These are phyloP conservation scores for Russula abietina DNA, from an alignment of 768 basidiomycete species.

Conservation along the genomic window DNA sequence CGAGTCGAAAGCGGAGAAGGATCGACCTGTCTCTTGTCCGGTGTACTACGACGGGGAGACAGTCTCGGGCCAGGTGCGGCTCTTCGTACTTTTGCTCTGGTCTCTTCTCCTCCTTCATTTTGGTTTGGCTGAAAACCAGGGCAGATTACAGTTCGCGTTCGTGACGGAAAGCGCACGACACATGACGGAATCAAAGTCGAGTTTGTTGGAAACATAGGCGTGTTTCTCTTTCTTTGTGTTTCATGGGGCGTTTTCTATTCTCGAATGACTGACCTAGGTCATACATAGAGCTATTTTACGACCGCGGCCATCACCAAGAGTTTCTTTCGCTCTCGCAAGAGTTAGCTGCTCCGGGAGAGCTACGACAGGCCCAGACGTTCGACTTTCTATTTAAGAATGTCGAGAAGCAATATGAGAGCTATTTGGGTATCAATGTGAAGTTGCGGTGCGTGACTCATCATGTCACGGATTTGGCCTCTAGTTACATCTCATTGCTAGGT, in stretches of 20 bases:
- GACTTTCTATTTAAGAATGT: constrained; percentile 99
- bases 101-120: neutral
- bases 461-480: neutral
- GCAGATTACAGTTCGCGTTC: constrained; percentile 78
- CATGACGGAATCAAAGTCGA: constrained; percentile 98
- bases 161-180: constrained; percentile 87
- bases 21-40: constrained; percentile 76
- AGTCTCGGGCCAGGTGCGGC: constrained; percentile 73
- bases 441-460: constrained; percentile 55
- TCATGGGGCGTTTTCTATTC: neutral
- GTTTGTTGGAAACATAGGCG: constrained; percentile 93
- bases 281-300: constrained; percentile 78
- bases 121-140: neutral
- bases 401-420: constrained; percentile 98
- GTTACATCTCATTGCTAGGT: constrained; percentile 43
- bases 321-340: constrained; percentile 95
- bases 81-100: neutral
- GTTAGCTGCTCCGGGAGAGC: constrained; percentile 90
- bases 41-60: constrained; percentile 96
- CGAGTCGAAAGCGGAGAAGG: constrained; percentile 87
- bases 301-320: constrained; percentile 96
- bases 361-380: constrained; percentile 93
- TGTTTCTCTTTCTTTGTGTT: constrained; percentile 27
- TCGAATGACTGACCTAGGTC: neutral
- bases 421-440: constrained; percentile 98